Base-by-base conservation (phyloP, 2,329 filamentous ascomycete genomes). In the Pseudogymnoascus sp. region DNA sequence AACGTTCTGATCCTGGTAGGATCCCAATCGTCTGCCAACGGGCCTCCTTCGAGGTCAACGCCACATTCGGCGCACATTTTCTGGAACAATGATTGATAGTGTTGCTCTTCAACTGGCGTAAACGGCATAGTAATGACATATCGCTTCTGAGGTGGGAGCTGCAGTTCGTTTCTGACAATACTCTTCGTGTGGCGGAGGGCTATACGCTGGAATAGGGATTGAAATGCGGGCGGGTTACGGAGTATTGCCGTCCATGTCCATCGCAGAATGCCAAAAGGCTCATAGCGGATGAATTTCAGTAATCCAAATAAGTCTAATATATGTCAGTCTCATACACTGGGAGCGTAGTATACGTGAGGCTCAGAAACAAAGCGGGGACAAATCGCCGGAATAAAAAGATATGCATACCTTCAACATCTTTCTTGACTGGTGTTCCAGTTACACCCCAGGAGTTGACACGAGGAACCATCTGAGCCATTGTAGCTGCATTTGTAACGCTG, bases 51-150 rank as follows among this genome's bases (percentile, higher is more conserved):
- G 0, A 78, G 70, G 68, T 86, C 81, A 5, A 97, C 74, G 1
- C 84, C 86, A 66, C 87, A 89, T 1, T 84, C 84, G 28, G 86
- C 81, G 61, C 86, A 86, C 84, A 96, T 91, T 66, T 90, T 80
- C 59, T 86, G 82, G 71, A 93, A 92, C 1, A 96, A 75, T 5
- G 86, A 84, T 44, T 83, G 81, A 70, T 97, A 97, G 71, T 96
- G 87, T 71, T 97, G 91, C 71, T 97, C 90, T 72, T 97, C 95
- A 10, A 97, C 84, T 0, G 90, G 85, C 0, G 89, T 95, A 70
- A 97, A 96, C 0, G 95, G 91, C 73, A 96, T 87, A 1, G 89
- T 95, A 64, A 97, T 90, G 10, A 96, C 88, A 66, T 91, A 87
- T 8, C 95, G 86, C 70, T 89, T 93, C 72, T 99, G 95, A 0